Conservation (phyloP, 1,284 basidiomycete species). For the Sparassis latifolia region DNA sequence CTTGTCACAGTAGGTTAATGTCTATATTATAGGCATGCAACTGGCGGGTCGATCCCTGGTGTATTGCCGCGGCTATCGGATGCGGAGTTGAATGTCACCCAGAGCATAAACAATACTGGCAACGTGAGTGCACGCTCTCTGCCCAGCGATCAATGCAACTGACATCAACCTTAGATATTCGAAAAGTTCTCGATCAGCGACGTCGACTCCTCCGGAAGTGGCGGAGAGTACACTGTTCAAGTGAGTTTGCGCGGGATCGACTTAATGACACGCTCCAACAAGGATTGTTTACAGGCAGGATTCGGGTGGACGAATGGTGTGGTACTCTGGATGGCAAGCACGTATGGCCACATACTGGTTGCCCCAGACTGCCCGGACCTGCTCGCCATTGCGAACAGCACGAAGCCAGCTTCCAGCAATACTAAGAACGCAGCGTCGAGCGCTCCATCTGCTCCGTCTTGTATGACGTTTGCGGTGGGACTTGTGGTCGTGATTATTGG, state of each 20-base stretch:
- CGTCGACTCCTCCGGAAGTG: conserved; percentile 78
- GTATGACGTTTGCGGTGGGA: neutral
- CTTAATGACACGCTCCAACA: neutral
- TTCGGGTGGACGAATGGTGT: conserved; percentile 94
- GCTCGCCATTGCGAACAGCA: conserved; percentile 15
- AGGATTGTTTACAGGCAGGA: conserved; percentile 40
- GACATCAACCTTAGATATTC: conserved; percentile 58
- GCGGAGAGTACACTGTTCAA: conserved; percentile 84
- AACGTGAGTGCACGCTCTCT: conserved; percentile 35
- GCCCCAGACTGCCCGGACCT: conserved; percentile 59
- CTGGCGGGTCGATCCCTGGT: conserved; percentile 73
- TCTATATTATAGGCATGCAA: conserved; percentile 48
- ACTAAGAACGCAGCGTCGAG: neutral
- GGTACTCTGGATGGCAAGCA: conserved; percentile 67
- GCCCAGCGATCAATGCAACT: neutral
- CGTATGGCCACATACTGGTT: conserved; percentile 61
- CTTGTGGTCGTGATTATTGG: no score
- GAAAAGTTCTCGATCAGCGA: conserved; percentile 80
- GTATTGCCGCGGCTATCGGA: conserved; percentile 65
- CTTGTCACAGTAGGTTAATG: neutral
- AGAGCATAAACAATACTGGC: conserved; percentile 61
- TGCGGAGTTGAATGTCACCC: conserved; percentile 68
- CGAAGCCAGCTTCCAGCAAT: neutral
- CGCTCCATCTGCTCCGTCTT: neutral
- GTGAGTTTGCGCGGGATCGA: conserved; percentile 23